Percentiles rank a stretch among this genome's conserved stretches.
phyloP scores from a whole-genome alignment of 2,329 filamentous ascomycete species.

The Orbilia quercus region DNA sequence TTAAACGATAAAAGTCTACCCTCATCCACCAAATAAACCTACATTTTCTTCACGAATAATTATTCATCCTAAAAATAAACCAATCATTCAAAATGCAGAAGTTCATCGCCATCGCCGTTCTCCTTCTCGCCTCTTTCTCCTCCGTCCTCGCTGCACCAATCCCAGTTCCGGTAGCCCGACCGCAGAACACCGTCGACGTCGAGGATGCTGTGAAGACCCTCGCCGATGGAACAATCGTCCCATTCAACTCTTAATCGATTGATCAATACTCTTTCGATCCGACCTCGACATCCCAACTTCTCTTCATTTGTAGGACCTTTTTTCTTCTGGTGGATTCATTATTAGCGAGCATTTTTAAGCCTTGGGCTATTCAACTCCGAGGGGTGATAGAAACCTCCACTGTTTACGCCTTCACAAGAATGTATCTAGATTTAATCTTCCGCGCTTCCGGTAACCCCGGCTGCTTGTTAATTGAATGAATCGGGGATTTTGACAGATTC shows the following conservation, averaged over 20 bases:
- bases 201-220: slow-evolving; percentile 48
- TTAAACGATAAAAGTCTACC: too few species aligned
- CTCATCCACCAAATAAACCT: background rate
- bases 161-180: slow-evolving; percentile 18
- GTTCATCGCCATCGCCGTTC: slow-evolving; percentile 52
- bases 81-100: slow-evolving; percentile 55
- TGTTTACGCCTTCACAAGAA: slow-evolving; percentile 22
- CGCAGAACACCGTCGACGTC: slow-evolving; percentile 24
- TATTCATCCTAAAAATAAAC: slow-evolving; percentile 21
- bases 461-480: slow-evolving; percentile 17
- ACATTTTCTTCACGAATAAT: slow-evolving; percentile 14
- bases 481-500: slow-evolving; percentile 5
- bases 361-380: slow-evolving; percentile 7
- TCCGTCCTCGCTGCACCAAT: slow-evolving; percentile 44
- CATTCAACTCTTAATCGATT: slow-evolving; percentile 32
- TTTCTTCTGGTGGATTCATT: slow-evolving; percentile 12
- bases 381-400: slow-evolving; percentile 14
- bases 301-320: background rate
- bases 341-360: slow-evolving; percentile 23
- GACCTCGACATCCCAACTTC: background rate
- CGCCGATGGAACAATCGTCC: slow-evolving; percentile 44
- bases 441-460: background rate
- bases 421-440: slow-evolving; percentile 44
- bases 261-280: background rate
- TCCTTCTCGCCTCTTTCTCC: slow-evolving; percentile 46